phyloP scores from a whole-genome alignment of 352 stramenopile genomes.

The Plasmopara muralis region DNA sequence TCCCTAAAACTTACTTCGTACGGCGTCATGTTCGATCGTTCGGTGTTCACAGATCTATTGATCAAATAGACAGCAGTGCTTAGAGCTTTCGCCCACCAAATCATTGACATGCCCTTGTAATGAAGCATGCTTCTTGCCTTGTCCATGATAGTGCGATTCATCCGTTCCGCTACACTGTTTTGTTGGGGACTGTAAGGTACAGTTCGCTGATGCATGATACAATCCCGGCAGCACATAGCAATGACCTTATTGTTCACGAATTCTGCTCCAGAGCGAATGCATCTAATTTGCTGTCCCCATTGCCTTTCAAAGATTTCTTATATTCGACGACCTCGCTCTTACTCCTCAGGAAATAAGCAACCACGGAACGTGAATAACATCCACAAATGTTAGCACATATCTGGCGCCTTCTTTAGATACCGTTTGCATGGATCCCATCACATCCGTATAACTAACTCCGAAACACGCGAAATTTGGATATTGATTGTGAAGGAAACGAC shows the following conservation, averaged over 20 bases:
- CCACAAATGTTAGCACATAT: slow-evolving; percentile 1
- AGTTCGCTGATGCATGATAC: background rate
- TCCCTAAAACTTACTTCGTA: background rate
- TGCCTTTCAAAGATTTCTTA: background rate
- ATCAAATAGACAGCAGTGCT: background rate
- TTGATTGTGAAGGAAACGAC: background rate
- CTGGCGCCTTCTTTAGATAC: slow-evolving; percentile 2
- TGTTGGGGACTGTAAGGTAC: background rate
- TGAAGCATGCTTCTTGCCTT: background rate
- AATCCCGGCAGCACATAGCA: background rate
- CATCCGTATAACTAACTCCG: slow-evolving; percentile 4
- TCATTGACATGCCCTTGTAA: background rate
- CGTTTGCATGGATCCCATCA: background rate
- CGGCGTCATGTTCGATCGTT: background rate
- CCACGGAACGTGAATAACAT: background rate
- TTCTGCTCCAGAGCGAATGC: background rate
- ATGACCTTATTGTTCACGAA: background rate
- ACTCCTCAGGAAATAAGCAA: background rate
- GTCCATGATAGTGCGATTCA: background rate
- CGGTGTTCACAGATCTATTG: background rate
- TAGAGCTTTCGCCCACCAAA: background rate
- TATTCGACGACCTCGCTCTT: slow-evolving; percentile 2
- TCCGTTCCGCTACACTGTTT: background rate
- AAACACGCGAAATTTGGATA: slow-evolving; percentile 1
- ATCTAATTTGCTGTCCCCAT: background rate